Conservation (phyloP, 2,329 filamentous ascomycete genomes). For the Fusarium verticillioides region DNA sequence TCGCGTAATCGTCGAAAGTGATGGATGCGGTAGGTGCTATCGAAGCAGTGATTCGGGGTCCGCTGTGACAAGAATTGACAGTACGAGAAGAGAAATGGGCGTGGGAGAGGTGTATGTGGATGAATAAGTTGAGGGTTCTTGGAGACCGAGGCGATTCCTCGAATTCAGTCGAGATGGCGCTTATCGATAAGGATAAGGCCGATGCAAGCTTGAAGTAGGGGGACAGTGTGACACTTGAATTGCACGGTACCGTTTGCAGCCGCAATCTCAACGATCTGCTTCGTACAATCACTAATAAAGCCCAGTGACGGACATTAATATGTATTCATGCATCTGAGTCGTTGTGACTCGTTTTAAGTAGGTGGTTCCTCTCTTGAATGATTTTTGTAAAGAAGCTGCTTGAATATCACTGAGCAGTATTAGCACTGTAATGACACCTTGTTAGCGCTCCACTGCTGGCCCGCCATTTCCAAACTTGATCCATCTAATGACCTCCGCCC, state of each 20-base stretch:
- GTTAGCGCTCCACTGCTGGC: conserved; percentile 7
- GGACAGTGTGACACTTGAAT: not conserved
- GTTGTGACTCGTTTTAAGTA: fast-evolving
- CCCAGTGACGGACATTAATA: no score
- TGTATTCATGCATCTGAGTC: fast-evolving
- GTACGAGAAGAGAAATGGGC: not conserved
- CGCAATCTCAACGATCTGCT: no score
- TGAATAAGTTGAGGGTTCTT: conserved; percentile 12
- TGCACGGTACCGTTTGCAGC: no score
- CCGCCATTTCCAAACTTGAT: conserved; percentile 41
- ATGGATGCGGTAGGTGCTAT: not conserved
- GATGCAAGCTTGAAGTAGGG: not conserved
- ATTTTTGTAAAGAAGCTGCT: not conserved
- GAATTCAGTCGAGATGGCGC: conserved; percentile 4
- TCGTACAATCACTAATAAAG: not conserved
- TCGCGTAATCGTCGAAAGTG: not conserved
- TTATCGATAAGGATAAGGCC: conserved; percentile 40
- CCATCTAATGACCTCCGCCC: conserved; percentile 37
- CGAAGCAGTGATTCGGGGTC: not conserved
- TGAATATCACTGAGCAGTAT: not conserved
- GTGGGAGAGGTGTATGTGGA: not conserved
- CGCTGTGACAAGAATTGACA: not conserved
- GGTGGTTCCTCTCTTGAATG: no score
- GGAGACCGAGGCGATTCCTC: conserved; percentile 37
- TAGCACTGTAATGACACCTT: conserved; percentile 34